Base-by-base conservation (phyloP, 1,284 basidiomycete species). In the Neonothopanus nambi region DNA sequence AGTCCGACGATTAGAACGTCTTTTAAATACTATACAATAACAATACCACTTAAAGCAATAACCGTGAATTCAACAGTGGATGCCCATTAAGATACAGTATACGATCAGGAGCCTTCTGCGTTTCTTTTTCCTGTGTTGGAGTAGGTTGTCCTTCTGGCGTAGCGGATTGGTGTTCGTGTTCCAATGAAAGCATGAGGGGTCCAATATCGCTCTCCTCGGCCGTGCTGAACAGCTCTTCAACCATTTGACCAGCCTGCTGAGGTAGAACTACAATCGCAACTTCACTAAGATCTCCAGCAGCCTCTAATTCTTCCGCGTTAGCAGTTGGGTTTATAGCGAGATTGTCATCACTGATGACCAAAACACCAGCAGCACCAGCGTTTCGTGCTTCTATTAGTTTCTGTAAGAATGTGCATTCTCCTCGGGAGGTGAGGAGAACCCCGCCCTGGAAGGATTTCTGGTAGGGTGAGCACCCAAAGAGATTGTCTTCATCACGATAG, bases 401-500 rank as follows among this genome's bases (percentile, higher is more conserved):
- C 62, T 91, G 81, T 17, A 91, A 65, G 70, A 95, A 95, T 2
- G 89, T 87, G 67, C 93, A 96, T 12, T 77, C 79, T 15, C 93
- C 93, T 43, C 92, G 79, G 50, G 72, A 70, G 5, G 85, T 74
- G 7, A 91, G 65, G 24, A 90, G 62, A 1, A 83, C 77, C 28
- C 76, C 75, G 48, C 79, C 77, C 5, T 70, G 65, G 57, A 82
- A 80, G 3, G 65, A 48, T 35, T 75, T 67, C 1, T 68, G 59
- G 66, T 84, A 91, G 6, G 80, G 73, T 4, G 55, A 46, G 61
- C 89, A 91, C 3, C 89, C 89, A n/a, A 75, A 66, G 0, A 59
- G 51, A 61, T 91, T 89, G 38, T 64, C 62, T 5, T 59, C 52
- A 42, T 83, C 83, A 20, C 70, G 75, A 24, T 74, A 72, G 35